These are phyloP conservation scores for Corylus heterophylla DNA, from an alignment of 306 rosid species.

Conservation along the genomic window DNA sequence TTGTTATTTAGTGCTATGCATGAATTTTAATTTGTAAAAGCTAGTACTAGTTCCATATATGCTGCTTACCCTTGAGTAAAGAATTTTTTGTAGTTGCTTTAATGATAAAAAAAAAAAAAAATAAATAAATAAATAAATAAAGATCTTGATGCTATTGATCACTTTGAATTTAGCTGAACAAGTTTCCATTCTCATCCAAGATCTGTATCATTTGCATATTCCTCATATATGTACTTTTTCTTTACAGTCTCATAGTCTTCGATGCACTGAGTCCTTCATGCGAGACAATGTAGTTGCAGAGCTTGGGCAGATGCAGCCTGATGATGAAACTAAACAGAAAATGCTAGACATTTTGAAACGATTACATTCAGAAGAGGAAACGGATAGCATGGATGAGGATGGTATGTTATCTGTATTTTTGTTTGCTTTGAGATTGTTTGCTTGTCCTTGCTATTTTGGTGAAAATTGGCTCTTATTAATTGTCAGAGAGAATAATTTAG, in stretches of 20 bases:
- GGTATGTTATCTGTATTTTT: conserved; percentile 44
- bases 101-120: too few species aligned
- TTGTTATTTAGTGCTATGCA: background rate
- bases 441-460: conserved; percentile 6
- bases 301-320: conserved; percentile 63
- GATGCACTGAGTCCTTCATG: conserved; percentile 93
- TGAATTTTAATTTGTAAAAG: too few species aligned
- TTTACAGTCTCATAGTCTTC: conserved; percentile 73
- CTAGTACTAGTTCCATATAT: background rate
- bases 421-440: conserved; percentile 12
- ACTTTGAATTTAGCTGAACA: background rate
- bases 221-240: conserved; percentile 6
- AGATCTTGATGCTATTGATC: background rate
- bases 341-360: conserved; percentile 78
- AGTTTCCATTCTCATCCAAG: background rate
- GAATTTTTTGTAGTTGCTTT: background rate
- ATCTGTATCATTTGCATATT: background rate
- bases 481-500: background rate
- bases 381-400: conserved; percentile 57
- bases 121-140: accelerated
- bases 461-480: background rate
- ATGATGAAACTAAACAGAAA: conserved; percentile 64
- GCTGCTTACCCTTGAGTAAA: background rate
- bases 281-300: conserved; percentile 83
- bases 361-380: conserved; percentile 73